These are phyloP conservation scores for Endocalyx cinctus DNA, from an alignment of 2,329 filamentous ascomycete genomes.

Conservation along the genomic window DNA sequence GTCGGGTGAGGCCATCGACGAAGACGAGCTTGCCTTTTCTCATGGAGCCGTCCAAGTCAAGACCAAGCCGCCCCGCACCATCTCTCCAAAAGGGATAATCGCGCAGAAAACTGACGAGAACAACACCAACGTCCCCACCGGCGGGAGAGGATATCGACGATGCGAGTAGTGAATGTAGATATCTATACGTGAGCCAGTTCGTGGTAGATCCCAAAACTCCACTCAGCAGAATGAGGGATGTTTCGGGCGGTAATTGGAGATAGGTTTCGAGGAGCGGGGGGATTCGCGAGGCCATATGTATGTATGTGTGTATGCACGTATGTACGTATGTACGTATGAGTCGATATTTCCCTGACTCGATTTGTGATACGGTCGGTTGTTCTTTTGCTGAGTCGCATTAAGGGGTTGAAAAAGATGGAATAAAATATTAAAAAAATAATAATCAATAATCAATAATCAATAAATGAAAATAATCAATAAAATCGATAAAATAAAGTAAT, in stretches of 20 bases:
- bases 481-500: too few relatives aligned
- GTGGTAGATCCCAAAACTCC: constrained; percentile 60
- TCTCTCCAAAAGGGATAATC: constrained; percentile 75
- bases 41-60: constrained; percentile 62
- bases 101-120: constrained; percentile 80
- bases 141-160: constrained; percentile 9
- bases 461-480: too few relatives aligned
- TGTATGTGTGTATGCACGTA: neutral
- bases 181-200: constrained; percentile 61
- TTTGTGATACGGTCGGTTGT: too few relatives aligned
- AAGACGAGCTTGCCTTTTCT: constrained; percentile 62
- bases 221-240: constrained; percentile 62
- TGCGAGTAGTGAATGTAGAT: constrained; percentile 44
- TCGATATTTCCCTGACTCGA: too few relatives aligned
- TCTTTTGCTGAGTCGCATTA: too few relatives aligned
- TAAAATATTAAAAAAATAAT: too few relatives aligned
- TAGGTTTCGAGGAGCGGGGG: constrained; percentile 63
- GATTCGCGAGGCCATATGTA: constrained; percentile 44
- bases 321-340: constrained; percentile 2
- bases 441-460: neutral
- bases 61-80: constrained; percentile 62
- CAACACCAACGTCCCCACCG: constrained; percentile 44
- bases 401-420: too few relatives aligned
- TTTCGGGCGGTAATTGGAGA: constrained; percentile 51
- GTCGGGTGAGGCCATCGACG: constrained; percentile 65